Percentiles rank a stretch among this genome's conserved stretches.
These are phyloP conservation scores for Amniculicola lignicola DNA, from an alignment of 495 filamentous ascomycete species.

Conservation along the genomic window DNA sequence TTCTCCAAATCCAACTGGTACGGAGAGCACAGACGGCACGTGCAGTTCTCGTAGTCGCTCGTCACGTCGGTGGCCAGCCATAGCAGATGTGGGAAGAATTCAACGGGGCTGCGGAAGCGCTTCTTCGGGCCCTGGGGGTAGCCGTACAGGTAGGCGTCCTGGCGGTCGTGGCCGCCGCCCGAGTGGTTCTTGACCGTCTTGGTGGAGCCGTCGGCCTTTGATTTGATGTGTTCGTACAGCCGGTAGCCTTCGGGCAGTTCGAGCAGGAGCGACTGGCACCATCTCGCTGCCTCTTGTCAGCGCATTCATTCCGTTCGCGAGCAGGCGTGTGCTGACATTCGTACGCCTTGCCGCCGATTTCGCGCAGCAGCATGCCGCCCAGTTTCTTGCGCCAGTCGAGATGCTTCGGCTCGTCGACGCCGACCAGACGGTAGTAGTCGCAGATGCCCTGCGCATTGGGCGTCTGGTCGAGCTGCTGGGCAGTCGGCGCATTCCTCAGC, in stretches of 20 bases:
- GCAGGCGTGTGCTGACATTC: slow-evolving; percentile 27
- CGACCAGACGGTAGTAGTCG: slow-evolving; percentile 49
- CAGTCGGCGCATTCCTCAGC: slow-evolving; percentile 48
- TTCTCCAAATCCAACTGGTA: slow-evolving; percentile 42
- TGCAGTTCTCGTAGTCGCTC: slow-evolving; percentile 56
- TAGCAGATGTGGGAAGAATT: slow-evolving; percentile 61
- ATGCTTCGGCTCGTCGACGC: slow-evolving; percentile 44
- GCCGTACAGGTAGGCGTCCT: slow-evolving; percentile 62
- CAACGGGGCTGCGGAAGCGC: slow-evolving; percentile 55
- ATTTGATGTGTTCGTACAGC: slow-evolving; percentile 57
- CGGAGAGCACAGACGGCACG: slow-evolving; percentile 53
- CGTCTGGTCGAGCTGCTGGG: slow-evolving; percentile 45
- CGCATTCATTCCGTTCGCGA: background rate
- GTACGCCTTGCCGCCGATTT: slow-evolving; percentile 43
- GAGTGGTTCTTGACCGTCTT: slow-evolving; percentile 44
- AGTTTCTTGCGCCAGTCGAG: slow-evolving; percentile 56
- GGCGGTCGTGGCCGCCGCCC: slow-evolving; percentile 45
- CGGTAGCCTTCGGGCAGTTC: slow-evolving; percentile 57
- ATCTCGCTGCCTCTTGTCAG: slow-evolving; percentile 41
- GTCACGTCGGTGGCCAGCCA: slow-evolving; percentile 55
- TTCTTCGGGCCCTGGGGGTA: slow-evolving; percentile 58
- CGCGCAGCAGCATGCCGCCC: slow-evolving; percentile 50
- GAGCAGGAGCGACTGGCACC: slow-evolving; percentile 47
- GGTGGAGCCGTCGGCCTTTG: slow-evolving; percentile 40
- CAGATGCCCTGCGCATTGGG: slow-evolving; percentile 49